Conservation (phyloP, 2,329 filamentous ascomycete genomes). For the Metarhizium anisopliae region DNA sequence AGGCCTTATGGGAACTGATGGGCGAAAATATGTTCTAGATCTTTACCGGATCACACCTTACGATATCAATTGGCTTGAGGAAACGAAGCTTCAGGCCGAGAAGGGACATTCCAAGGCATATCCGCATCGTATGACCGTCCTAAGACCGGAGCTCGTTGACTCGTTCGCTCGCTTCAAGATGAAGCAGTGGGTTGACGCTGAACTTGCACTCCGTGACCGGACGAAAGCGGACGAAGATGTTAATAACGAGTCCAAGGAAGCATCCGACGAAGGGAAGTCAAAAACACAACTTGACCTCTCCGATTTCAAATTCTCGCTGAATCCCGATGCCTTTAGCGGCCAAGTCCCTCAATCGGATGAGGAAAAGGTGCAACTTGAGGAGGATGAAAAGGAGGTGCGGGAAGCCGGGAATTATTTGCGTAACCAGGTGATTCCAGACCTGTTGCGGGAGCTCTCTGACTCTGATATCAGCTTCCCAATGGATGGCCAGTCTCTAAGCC, state of each 20-base stretch:
- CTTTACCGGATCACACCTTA: slow-evolving; percentile 90
- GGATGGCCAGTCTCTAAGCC: slow-evolving; percentile 88
- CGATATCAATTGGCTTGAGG: slow-evolving; percentile 85
- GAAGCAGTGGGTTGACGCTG: slow-evolving; percentile 76
- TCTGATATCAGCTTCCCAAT: slow-evolving; percentile 96
- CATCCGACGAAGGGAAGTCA: slow-evolving; percentile 21
- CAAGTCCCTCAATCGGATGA: slow-evolving; percentile 83
- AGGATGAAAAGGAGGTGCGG: slow-evolving; percentile 83
- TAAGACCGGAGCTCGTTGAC: slow-evolving; percentile 85
- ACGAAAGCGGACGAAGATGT: slow-evolving; percentile 24
- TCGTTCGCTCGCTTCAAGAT: slow-evolving; percentile 77
- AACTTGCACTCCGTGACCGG: slow-evolving; percentile 55
- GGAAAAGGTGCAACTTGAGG: slow-evolving; percentile 73
- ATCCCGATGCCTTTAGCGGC: slow-evolving; percentile 92
- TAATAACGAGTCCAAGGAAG: slow-evolving; percentile 26
- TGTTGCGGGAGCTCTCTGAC: slow-evolving; percentile 80
- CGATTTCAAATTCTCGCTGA: slow-evolving; percentile 78
- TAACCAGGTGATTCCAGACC: slow-evolving; percentile 69
- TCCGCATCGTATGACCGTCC: slow-evolving; percentile 91
- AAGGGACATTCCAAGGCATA: slow-evolving; percentile 48
- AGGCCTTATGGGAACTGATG: slow-evolving; percentile 92
- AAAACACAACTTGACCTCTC: slow-evolving; percentile 66
- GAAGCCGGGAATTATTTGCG: slow-evolving; percentile 73
- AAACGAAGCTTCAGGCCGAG: slow-evolving; percentile 44
- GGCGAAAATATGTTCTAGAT: slow-evolving; percentile 94